Percentiles rank a stretch among this genome's conserved stretches.
These are phyloP conservation scores for Termitomyces heimii DNA, from an alignment of 768 basidiomycete genomes.

Conservation along the genomic window DNA sequence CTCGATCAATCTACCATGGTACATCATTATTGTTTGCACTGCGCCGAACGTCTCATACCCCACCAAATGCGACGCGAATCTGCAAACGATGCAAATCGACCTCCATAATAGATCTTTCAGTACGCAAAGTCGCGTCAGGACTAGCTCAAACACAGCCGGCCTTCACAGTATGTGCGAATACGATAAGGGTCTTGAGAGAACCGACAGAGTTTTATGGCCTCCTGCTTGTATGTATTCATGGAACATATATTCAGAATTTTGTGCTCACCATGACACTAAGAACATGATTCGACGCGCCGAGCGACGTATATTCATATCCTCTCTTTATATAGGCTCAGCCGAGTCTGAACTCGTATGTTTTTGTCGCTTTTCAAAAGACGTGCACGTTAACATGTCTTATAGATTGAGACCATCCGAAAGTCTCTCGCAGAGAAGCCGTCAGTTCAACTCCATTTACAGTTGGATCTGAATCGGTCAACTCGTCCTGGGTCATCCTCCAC, in stretches of 20 bases:
- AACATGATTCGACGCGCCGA: slow-evolving; percentile 74
- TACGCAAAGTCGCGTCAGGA: slow-evolving; percentile 29
- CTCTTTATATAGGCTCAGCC: slow-evolving; percentile 79
- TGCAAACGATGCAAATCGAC: slow-evolving; percentile 19
- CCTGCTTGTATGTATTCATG: slow-evolving; percentile 37
- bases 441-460: slow-evolving; percentile 63
- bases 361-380: not conserved
- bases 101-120: slow-evolving; percentile 23
- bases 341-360: slow-evolving; percentile 71
- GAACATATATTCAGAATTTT: not conserved
- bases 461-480: slow-evolving; percentile 79
- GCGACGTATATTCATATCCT: slow-evolving; percentile 81
- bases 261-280: slow-evolving; percentile 19
- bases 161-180: slow-evolving; percentile 37
- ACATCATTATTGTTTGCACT: not conserved
- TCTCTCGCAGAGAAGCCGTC: slow-evolving; percentile 54
- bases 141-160: slow-evolving; percentile 39
- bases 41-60: not conserved
- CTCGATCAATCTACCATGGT: not conserved
- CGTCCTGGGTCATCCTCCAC: slow-evolving; percentile 70
- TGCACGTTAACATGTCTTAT: not conserved
- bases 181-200: slow-evolving; percentile 47
- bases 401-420: slow-evolving; percentile 66
- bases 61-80: not conserved
- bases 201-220: slow-evolving; percentile 55